Percentiles rank a stretch among this genome's conserved stretches.
phyloP scores from a whole-genome alignment of 2,329 filamentous ascomycete species.

The Aspergillus uvarum region DNA sequence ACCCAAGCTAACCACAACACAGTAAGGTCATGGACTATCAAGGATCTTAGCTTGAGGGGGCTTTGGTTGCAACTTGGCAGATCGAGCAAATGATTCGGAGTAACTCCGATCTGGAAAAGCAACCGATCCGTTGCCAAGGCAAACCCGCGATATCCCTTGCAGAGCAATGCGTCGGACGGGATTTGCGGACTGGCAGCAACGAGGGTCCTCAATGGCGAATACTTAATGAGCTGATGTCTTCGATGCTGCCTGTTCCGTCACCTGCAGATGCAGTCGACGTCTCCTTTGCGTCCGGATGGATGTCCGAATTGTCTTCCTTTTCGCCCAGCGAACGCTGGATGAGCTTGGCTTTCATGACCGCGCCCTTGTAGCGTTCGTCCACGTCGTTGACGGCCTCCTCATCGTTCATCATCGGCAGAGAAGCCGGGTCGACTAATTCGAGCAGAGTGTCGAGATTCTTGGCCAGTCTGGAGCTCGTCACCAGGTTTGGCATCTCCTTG shows the following conservation, averaged over 20 bases:
- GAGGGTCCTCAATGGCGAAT: conserved; percentile 36
- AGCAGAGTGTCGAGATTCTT: conserved; percentile 77
- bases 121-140: neutral
- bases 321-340: conserved; percentile 70
- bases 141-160: neutral
- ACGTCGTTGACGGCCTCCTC: conserved; percentile 90
- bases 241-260: conserved; percentile 47
- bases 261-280: conserved; percentile 25
- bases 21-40: neutral
- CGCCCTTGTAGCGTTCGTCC: conserved; percentile 82
- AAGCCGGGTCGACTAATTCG: conserved; percentile 74
- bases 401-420: conserved; percentile 74
- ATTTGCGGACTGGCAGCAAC: neutral
- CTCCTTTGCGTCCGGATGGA: conserved; percentile 31
- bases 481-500: conserved; percentile 47
- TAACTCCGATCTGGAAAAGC: conserved; percentile 1
- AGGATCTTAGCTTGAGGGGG: neutral
- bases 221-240: conserved; percentile 47
- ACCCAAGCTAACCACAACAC: neutral
- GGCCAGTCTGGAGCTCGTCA: conserved; percentile 63
- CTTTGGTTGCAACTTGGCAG: neutral
- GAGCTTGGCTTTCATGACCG: conserved; percentile 79
- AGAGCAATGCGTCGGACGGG: neutral
- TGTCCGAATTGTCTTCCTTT: conserved; percentile 32
- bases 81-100: neutral